Base-by-base conservation (phyloP, 257 asterid genomes). In the Marsdenia floribunda region DNA sequence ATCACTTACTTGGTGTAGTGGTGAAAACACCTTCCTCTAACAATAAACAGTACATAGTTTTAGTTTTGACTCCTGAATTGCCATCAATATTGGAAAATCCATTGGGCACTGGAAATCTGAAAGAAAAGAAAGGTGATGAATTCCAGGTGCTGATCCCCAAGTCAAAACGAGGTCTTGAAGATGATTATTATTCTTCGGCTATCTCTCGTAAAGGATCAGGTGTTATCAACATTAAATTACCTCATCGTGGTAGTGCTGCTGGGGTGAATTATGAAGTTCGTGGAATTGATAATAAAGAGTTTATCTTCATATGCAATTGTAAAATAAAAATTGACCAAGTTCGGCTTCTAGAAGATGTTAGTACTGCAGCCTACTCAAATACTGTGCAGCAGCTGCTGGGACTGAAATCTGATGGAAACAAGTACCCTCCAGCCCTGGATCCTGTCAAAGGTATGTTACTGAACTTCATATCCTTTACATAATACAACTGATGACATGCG, bases 301-400 rank as follows among this genome's bases (percentile, higher is more conserved):
- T 95, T 82, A 80, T 95, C 78, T 83, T 86, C 73, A 92, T 95
- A 83, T 92, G 98, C 90, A 83, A 80, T 73, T 47, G 42, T 83
- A 89, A 79, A 83, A 87, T 95, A 73, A 89, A 80, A 84, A 86
- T 95, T 3, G 88, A 95, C 82, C 98, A 88, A 86, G 90, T 85
- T 81, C 87, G 97, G 85, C 96, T 95, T 74, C 96, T 95, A 75
- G 97, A 95, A 86, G 90, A 89, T 83, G 91, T 87, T 82, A 90
- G 96, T 85, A 79, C 86, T 71, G 91, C 89, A 72, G 99, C 99
- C 72, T 90, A 85, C 86, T 92, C 99, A 75, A 72, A 42, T 76
- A 79, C 96, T 2, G 96, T 95, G 71, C 98, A 95, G 73, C 90
- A 87, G 82, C 82, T 95, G 70, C 79, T 88, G 84, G 70, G 79